Evolutionary conservation across 495 filamentous ascomycete species (phyloP).

Genomic region (Neurospora sp.): DNA sequence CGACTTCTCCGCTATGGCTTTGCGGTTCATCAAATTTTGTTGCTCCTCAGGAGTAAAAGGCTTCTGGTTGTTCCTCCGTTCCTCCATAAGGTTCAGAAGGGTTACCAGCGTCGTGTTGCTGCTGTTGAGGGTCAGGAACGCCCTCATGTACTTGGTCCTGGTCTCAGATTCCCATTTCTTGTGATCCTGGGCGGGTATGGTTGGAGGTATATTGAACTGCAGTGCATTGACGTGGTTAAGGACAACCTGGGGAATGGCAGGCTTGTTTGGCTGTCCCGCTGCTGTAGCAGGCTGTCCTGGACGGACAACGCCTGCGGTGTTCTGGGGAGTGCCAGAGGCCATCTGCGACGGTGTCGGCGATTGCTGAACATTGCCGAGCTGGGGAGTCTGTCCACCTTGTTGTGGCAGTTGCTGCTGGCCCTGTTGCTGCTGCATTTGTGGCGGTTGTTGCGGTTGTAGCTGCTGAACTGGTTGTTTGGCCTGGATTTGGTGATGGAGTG

Average conservation of each 20-base stretch:
- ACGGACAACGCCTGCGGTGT: not conserved
- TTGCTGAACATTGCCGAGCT: not conserved
- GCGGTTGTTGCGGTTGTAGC: slow-evolving; percentile 6
- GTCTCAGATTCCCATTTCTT: slow-evolving; percentile 23
- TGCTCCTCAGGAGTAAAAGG: slow-evolving; percentile 22
- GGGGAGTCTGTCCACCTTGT: slow-evolving; percentile 1
- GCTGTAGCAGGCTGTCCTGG: slow-evolving; percentile 1
- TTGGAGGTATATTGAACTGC: slow-evolving; percentile 18
- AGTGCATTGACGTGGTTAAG: slow-evolving; percentile 28
- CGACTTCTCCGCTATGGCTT: slow-evolving; percentile 18
- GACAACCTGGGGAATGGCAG: slow-evolving; percentile 19
- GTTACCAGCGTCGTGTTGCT: slow-evolving; percentile 3
- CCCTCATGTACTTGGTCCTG: slow-evolving; percentile 12
- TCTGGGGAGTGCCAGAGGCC: not conserved
- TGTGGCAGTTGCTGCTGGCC: slow-evolving; percentile 2
- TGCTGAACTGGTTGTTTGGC: slow-evolving; percentile 7
- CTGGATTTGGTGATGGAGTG: slow-evolving; percentile 4
- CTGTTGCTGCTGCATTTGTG: slow-evolving; percentile 7
- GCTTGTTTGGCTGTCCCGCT: slow-evolving; percentile 3
- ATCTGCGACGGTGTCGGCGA: not conserved
- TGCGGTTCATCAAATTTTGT: slow-evolving; percentile 23
- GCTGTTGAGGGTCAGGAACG: slow-evolving; percentile 16
- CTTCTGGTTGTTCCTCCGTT: slow-evolving; percentile 21
- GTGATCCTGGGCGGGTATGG: slow-evolving; percentile 8
- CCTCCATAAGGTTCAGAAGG: slow-evolving; percentile 23